Evolutionary conservation across 1,139 yeast genomes (phyloP).

Genomic region (Nakaseomyces bracarensis): DNA sequence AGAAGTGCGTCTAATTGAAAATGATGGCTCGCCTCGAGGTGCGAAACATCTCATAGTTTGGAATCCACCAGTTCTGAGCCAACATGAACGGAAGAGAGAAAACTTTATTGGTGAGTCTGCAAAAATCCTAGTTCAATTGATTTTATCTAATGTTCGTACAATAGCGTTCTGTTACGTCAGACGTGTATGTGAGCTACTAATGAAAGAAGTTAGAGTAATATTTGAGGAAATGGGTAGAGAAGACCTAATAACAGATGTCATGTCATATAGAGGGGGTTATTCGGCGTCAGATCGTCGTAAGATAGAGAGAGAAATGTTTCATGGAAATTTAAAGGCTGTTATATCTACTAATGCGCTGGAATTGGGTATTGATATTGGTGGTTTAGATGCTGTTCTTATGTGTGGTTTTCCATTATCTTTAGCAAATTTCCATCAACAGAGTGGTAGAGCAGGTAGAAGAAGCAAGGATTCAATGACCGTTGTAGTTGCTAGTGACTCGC

Average conservation of each 20-base stretch:
- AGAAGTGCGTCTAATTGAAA: constrained; percentile 43
- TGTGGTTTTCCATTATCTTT: constrained; percentile 89
- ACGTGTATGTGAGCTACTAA: constrained; percentile 73
- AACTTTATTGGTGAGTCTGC: constrained; percentile 73
- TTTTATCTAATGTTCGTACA: constrained; percentile 60
- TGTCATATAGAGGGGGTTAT: constrained; percentile 95
- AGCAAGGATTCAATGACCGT: constrained; percentile 67
- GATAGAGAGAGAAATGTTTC: constrained; percentile 85
- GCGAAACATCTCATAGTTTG: constrained; percentile 67
- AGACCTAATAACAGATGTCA: constrained; percentile 54
- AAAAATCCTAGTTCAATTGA: constrained; percentile 53
- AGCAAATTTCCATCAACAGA: constrained; percentile 85
- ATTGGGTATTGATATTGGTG: constrained; percentile 90
- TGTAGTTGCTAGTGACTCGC: constrained; percentile 75
- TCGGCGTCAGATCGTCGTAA: constrained; percentile 74
- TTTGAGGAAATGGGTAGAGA: constrained; percentile 38
- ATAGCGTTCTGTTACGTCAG: constrained; percentile 88
- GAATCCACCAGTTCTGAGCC: constrained; percentile 55
- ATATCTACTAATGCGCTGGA: constrained; percentile 94
- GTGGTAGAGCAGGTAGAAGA: constrained; percentile 93
- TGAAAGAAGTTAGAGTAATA: constrained; percentile 65
- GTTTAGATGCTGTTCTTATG: constrained; percentile 79
- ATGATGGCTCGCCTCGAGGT: constrained; percentile 88
- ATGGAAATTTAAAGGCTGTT: constrained; percentile 74
- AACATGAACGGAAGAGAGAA: constrained; percentile 41